These are phyloP conservation scores for Plenodomus tracheiphilus DNA, from an alignment of 2,329 filamentous ascomycete genomes.

Conservation along the genomic window DNA sequence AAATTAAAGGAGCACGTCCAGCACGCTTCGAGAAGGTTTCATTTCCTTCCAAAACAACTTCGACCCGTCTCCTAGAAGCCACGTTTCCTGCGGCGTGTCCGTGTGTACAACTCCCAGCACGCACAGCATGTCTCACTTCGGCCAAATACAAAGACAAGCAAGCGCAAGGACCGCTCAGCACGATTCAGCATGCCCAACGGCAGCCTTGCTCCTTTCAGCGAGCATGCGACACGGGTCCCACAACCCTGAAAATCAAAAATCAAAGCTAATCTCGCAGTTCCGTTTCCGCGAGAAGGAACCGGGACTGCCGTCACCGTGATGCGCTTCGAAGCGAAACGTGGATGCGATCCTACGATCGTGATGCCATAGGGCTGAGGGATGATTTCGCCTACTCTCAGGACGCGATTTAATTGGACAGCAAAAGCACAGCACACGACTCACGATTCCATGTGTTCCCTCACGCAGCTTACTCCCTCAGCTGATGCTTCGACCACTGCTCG, in stretches of 20 bases:
- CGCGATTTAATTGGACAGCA: neutral
- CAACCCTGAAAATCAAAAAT: too few species aligned
- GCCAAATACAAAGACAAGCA: neutral
- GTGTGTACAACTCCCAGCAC: neutral
- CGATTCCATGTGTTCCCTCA: neutral
- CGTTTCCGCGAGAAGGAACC: neutral
- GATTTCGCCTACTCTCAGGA: conserved; percentile 1
- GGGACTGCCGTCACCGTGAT: conserved; percentile 21
- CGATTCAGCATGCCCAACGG: conserved; percentile 11
- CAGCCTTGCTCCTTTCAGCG: conserved; percentile 19
- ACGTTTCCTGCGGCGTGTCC: neutral
- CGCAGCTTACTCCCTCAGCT: neutral
- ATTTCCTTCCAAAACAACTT: conserved; percentile 21
- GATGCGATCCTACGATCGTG: neutral
- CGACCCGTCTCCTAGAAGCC: conserved; percentile 5
- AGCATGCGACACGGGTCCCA: neutral
- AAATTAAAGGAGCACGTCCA: conserved; percentile 21
- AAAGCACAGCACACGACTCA: too few species aligned
- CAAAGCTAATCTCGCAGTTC: too few species aligned
- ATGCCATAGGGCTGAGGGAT: conserved; percentile 12
- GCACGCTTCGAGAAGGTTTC: conserved; percentile 38
- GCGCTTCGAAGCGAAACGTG: conserved; percentile 20
- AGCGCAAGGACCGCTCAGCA: conserved; percentile 7
- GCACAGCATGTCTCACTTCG: neutral
- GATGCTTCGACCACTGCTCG: neutral